Evolutionary conservation across 2,329 filamentous ascomycete species (phyloP).

Genomic region (Akanthomyces dipterigenus): DNA sequence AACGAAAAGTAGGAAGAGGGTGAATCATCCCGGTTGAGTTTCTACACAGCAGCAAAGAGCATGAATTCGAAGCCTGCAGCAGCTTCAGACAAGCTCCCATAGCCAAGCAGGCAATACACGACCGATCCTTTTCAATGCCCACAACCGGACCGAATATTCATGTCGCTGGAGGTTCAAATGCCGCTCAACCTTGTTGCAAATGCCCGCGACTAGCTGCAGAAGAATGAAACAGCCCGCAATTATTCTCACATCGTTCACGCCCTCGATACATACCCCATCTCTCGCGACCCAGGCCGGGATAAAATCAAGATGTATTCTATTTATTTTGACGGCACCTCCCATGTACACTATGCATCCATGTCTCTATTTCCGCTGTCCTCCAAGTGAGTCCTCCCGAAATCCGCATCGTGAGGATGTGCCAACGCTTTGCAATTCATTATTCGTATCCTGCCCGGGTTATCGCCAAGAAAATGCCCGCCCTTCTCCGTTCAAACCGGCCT

Average conservation of each 20-base stretch:
- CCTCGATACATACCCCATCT: not conserved
- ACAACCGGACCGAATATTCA: not conserved
- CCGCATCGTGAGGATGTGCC: not conserved
- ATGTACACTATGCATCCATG: not conserved
- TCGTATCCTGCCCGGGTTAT: not conserved
- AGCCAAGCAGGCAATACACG: not conserved
- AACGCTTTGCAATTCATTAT: constrained; percentile 1
- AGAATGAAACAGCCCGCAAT: not conserved
- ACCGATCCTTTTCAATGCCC: not conserved
- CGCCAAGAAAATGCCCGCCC: no score
- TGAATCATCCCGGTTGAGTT: not conserved
- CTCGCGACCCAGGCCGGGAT: not conserved
- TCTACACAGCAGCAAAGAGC: not conserved
- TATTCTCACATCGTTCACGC: not conserved
- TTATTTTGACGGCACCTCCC: not conserved
- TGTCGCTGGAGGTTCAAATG: not conserved
- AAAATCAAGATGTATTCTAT: not conserved
- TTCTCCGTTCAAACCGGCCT: constrained; percentile 39
- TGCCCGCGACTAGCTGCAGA: not conserved
- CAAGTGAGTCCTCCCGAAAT: not conserved
- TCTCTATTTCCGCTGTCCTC: not conserved
- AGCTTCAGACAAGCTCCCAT: not conserved
- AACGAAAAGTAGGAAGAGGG: not conserved
- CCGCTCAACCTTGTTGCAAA: not conserved
- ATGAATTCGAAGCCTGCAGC: not conserved